These are phyloP conservation scores for Eurotiales sp. DNA, from an alignment of 2,329 filamentous ascomycete species.

Conservation along the genomic window DNA sequence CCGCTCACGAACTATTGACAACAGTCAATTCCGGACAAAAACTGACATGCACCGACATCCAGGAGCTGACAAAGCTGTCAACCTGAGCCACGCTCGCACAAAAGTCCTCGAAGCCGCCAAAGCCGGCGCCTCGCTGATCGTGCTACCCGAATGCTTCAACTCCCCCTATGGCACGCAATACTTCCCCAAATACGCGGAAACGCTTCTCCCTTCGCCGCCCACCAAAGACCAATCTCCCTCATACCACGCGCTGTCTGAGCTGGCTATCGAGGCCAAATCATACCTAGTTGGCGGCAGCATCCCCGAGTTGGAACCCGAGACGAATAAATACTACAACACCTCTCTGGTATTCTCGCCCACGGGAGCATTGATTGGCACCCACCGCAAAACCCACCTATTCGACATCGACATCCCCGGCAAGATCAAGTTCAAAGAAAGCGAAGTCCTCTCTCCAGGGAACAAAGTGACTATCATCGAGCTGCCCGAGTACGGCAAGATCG, in stretches of 20 bases:
- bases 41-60: constrained; percentile 10
- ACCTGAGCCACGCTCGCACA: constrained; percentile 73
- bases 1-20: too few species aligned
- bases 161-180: constrained; percentile 89
- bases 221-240: constrained; percentile 68
- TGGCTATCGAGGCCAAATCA: constrained; percentile 72
- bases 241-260: constrained; percentile 75
- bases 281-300: constrained; percentile 92
- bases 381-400: constrained; percentile 94
- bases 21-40: not conserved
- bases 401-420: constrained; percentile 97
- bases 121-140: constrained; percentile 76
- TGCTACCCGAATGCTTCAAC: constrained; percentile 98
- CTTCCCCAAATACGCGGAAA: constrained; percentile 91
- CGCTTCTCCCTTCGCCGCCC: constrained; percentile 73
- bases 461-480: constrained; percentile 81
- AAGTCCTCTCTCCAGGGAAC: constrained; percentile 81
- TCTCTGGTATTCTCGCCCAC: constrained; percentile 74
- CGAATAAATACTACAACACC: constrained; percentile 84
- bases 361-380: constrained; percentile 76
- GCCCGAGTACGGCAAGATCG: constrained; percentile 83
- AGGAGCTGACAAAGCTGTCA: constrained; percentile 77
- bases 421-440: constrained; percentile 86
- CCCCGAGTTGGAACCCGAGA: constrained; percentile 67
- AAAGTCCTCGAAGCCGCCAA: constrained; percentile 79